Percentiles rank a stretch among this genome's conserved stretches.
phyloP scores from a whole-genome alignment of 2,329 filamentous ascomycete genomes.

The Cercospora canescens region DNA sequence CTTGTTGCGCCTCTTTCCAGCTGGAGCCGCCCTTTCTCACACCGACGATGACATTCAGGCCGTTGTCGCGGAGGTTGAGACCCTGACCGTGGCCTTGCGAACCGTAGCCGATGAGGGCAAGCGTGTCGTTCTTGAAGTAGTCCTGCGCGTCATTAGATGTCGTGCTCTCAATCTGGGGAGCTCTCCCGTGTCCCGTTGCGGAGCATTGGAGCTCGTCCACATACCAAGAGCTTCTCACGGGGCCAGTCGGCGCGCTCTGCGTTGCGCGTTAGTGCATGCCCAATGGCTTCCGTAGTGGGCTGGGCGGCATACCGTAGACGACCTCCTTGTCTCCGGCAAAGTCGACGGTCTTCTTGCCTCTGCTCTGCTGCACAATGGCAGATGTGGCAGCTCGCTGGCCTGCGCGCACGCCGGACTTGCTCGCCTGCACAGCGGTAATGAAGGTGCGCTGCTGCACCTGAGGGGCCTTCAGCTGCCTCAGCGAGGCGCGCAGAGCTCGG shows the following conservation, averaged over 20 bases:
- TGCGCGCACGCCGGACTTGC: conserved; percentile 42
- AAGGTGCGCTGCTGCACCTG: conserved; percentile 59
- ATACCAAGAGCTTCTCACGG: conserved; percentile 92
- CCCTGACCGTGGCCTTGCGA: conserved; percentile 99
- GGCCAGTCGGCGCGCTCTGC: conserved; percentile 98
- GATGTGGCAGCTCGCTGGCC: conserved; percentile 49
- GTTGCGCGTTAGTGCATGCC: conserved; percentile 21
- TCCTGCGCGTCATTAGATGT: conserved; percentile 60
- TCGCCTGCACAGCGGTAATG: conserved; percentile 57
- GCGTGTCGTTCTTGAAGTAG: conserved; percentile 99
- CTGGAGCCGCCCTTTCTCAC: conserved; percentile 98
- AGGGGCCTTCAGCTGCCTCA: conserved; percentile 55
- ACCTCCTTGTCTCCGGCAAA: conserved; percentile 94
- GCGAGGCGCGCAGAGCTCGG: conserved; percentile 59
- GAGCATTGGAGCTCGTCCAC: conserved; percentile 32
- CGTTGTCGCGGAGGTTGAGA: conserved; percentile 99
- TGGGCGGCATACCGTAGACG: conserved; percentile 73
- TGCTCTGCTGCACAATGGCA: conserved; percentile 60
- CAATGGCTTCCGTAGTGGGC: conserved; percentile 11
- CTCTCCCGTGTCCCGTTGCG: conserved; percentile 6
- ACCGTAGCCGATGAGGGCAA: conserved; percentile 97
- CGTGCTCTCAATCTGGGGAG: neutral
- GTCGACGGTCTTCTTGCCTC: conserved; percentile 98
- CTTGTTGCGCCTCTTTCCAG: conserved; percentile 95
- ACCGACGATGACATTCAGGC: conserved; percentile 97